Conservation (phyloP, 208 protist genomes). For the Crithidia thermophila region DNA sequence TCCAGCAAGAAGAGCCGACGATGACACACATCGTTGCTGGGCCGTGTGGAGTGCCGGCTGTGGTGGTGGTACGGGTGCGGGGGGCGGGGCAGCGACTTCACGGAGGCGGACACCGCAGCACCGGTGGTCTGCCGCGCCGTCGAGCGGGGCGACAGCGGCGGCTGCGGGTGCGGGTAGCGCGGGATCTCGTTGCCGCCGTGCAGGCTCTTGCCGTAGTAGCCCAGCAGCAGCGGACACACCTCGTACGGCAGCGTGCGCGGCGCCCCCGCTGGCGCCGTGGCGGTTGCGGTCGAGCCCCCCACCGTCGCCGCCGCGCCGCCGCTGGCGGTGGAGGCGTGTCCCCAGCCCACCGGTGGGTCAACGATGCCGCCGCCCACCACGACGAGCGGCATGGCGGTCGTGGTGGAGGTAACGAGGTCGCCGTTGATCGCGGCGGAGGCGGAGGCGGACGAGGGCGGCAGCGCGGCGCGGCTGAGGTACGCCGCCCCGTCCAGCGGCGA, state of each 20-base stretch:
- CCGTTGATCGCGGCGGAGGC: too few relatives aligned
- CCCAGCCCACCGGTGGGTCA: conserved; percentile 8
- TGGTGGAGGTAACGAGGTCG: background rate
- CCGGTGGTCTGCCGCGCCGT: background rate
- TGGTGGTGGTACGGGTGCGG: background rate
- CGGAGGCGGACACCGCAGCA: background rate
- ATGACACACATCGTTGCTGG: conserved; percentile 28
- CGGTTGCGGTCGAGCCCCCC: background rate
- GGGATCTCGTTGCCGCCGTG: conserved; percentile 8
- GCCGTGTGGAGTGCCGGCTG: background rate
- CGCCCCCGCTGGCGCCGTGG: background rate
- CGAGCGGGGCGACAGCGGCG: background rate
- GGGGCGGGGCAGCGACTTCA: background rate
- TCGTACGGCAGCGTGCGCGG: conserved; percentile 26
- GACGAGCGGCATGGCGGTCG: conserved; percentile 14
- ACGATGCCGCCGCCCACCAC: conserved; percentile 15
- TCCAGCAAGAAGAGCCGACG: conserved; percentile 34
- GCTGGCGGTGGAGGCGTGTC: too few relatives aligned
- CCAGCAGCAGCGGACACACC: conserved; percentile 32
- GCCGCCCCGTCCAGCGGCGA: conserved; percentile 5
- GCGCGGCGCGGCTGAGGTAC: background rate
- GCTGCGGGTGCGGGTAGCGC: conserved; percentile 9
- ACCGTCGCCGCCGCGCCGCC: background rate
- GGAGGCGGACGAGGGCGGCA: background rate
- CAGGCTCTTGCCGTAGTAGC: conserved; percentile 20